Conservation (phyloP, 176 grass and related monocot genomes). For the Phragmites australis region DNA sequence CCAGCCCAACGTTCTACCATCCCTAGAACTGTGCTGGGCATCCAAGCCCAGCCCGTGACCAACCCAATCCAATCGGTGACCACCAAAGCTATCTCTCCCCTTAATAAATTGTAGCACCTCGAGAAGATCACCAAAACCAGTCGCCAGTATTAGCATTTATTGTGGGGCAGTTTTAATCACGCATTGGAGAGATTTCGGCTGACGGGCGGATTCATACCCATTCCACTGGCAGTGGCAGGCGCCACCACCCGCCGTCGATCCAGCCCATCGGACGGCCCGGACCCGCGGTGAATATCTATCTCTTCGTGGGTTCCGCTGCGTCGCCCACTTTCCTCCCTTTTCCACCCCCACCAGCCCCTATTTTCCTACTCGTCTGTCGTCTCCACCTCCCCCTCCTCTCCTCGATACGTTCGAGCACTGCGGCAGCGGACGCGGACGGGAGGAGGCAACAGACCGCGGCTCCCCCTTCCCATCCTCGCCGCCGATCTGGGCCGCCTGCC, state of each 20-base stretch:
- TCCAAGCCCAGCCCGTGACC: too few species aligned
- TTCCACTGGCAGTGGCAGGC: background rate
- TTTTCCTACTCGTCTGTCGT: constrained; percentile 1
- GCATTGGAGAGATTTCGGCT: background rate
- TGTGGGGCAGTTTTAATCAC: background rate
- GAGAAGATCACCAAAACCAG: background rate
- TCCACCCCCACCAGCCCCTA: background rate
- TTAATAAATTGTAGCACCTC: background rate
- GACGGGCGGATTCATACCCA: background rate
- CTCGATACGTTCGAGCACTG: constrained; percentile 4
- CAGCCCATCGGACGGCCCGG: background rate
- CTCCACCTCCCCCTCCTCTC: background rate
- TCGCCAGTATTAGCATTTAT: background rate
- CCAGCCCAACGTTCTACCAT: too few species aligned
- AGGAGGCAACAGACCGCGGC: background rate
- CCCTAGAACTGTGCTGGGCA: too few species aligned
- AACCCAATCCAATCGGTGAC: background rate
- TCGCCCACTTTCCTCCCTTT: constrained; percentile 34
- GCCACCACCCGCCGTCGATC: background rate
- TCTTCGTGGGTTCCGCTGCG: constrained; percentile 31
- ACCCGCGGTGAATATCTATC: background rate
- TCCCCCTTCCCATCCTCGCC: background rate
- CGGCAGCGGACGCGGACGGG: constrained; percentile 22
- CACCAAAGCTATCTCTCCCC: background rate
- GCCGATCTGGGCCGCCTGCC: too few species aligned